phyloP scores from a whole-genome alignment of 352 stramenopile genomes.

The Globisporangium solare region DNA sequence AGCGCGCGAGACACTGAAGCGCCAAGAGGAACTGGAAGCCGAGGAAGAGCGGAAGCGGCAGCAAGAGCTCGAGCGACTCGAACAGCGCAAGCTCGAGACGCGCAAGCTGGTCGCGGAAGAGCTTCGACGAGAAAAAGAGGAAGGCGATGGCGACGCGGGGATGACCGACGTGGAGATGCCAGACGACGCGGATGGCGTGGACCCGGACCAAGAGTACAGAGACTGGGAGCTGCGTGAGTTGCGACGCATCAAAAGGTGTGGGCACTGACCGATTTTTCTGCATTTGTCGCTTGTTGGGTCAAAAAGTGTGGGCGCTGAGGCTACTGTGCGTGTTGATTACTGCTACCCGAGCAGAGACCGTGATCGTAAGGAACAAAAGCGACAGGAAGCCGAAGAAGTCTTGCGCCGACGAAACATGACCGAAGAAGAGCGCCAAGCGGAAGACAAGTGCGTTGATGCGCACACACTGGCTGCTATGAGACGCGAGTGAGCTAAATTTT shows the following conservation, averaged over 20 bases:
- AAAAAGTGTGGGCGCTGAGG: neutral
- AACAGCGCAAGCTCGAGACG: conserved; percentile 63
- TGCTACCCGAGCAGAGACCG: conserved; percentile 49
- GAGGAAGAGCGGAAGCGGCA: conserved; percentile 64
- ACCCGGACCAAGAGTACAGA: conserved; percentile 88
- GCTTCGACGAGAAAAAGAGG: conserved; percentile 62
- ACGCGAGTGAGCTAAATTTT: too few relatives aligned
- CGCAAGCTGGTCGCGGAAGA: conserved; percentile 75
- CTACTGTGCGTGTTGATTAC: neutral
- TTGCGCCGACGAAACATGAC: conserved; percentile 90
- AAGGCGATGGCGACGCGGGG: conserved; percentile 30
- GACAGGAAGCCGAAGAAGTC: conserved; percentile 87
- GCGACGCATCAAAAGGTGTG: conserved; percentile 83
- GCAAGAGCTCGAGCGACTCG: conserved; percentile 34
- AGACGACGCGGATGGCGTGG: conserved; percentile 86
- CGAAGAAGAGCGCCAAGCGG: conserved; percentile 90
- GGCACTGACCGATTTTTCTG: too few relatives aligned
- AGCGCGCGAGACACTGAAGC: conserved; percentile 77
- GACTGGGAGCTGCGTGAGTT: conserved; percentile 95
- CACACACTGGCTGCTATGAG: too few relatives aligned
- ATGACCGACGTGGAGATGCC: conserved; percentile 85
- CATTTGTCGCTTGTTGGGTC: neutral
- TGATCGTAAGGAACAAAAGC: conserved; percentile 69
- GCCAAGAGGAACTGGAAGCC: conserved; percentile 69
- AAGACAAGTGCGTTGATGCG: conserved; percentile 77